Conservation (phyloP, 345 rosid species). For the Citrus mangshanensis region DNA sequence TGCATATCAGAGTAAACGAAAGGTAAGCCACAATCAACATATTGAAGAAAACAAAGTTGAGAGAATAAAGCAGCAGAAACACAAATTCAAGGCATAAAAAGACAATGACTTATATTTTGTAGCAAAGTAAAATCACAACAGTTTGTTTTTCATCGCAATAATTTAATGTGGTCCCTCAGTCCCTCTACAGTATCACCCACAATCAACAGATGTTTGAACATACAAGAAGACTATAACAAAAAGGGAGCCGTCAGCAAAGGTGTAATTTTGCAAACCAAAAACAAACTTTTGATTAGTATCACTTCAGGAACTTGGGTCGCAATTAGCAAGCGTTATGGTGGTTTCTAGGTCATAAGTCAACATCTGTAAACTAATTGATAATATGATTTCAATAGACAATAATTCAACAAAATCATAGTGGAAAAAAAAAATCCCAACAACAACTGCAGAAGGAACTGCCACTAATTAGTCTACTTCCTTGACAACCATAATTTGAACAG, state of each 20-base stretch:
- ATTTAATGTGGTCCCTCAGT: too few relatives aligned
- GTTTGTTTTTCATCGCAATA: too few relatives aligned
- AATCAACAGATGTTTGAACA: not conserved
- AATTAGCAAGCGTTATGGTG: not conserved
- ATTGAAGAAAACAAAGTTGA: not conserved
- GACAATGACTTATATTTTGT: too few relatives aligned
- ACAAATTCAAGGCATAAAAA: too few relatives aligned
- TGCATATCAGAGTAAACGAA: conserved; percentile 21
- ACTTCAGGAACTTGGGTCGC: not conserved
- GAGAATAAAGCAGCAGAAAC: too few relatives aligned
- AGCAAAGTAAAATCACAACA: too few relatives aligned
- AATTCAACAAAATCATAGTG: not conserved
- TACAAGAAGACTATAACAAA: not conserved
- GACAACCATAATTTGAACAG: not conserved
- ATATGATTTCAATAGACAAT: not conserved
- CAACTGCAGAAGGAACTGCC: not conserved
- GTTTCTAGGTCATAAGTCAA: not conserved
- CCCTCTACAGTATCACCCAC: too few relatives aligned
- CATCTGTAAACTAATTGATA: not conserved
- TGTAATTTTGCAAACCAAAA: not conserved
- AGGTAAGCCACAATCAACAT: not conserved
- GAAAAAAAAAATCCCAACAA: not conserved
- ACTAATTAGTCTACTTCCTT: not conserved
- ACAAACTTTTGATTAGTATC: not conserved
- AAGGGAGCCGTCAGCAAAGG: too few relatives aligned